Evolutionary conservation across 1,139 yeast genomes (phyloP).

Genomic region (Scheffersomyces quercinus): DNA sequence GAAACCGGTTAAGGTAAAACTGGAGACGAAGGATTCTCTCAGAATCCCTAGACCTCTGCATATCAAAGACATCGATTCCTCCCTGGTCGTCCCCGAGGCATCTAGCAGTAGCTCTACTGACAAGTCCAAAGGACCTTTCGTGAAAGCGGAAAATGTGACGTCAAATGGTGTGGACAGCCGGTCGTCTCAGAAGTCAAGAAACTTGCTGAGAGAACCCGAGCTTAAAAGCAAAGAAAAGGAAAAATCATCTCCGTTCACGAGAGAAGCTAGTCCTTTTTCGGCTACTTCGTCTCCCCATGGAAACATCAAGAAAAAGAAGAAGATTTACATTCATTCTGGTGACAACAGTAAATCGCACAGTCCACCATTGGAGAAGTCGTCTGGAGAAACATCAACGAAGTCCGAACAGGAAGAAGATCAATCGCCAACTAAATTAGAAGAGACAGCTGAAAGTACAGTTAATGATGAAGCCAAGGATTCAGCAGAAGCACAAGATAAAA

Average conservation of each 20-base stretch:
- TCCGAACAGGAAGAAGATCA: neutral
- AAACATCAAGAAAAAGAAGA: slow-evolving; percentile 21
- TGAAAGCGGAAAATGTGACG: too few relatives aligned
- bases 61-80: neutral
- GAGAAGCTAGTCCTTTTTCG: slow-evolving; percentile 26
- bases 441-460: slow-evolving; percentile 1
- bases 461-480: slow-evolving; percentile 3
- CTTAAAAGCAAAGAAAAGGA: slow-evolving; percentile 1
- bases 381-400: too few relatives aligned
- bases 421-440: slow-evolving; percentile 6
- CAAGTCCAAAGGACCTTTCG: neutral
- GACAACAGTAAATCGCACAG: slow-evolving; percentile 10
- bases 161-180: neutral
- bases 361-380: neutral
- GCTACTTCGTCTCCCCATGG: slow-evolving; percentile 10
- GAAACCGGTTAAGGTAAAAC: slow-evolving; percentile 1
- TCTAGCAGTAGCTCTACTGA: neutral
- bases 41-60: neutral
- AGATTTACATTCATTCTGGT: slow-evolving; percentile 24
- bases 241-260: slow-evolving; percentile 15
- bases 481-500: slow-evolving; percentile 3
- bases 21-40: neutral
- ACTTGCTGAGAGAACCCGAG: slow-evolving; percentile 19
- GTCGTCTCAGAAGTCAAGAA: slow-evolving; percentile 4
- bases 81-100: neutral